phyloP scores from a whole-genome alignment of 2,329 filamentous ascomycete genomes.

The Chaetomiaceae sp. region DNA sequence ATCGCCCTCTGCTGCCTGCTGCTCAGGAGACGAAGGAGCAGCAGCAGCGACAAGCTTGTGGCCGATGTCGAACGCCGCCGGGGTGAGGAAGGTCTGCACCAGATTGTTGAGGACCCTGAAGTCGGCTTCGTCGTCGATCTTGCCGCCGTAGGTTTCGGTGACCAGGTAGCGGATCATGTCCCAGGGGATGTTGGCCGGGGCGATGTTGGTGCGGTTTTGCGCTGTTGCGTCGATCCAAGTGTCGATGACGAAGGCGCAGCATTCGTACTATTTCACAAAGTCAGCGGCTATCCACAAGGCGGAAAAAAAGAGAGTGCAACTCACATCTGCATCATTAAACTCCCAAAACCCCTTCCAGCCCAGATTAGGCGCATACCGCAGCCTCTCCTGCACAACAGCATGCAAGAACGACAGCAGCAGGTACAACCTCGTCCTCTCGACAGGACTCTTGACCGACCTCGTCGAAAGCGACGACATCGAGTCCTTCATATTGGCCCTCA shows the following conservation, averaged over 20 bases:
- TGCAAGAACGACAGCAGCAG: conserved; percentile 90
- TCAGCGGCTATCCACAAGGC: conserved; percentile 59
- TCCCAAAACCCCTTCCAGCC: conserved; percentile 99
- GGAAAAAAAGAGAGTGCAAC: conserved; percentile 36
- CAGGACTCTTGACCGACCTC: conserved; percentile 72
- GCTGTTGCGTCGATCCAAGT: conserved; percentile 85
- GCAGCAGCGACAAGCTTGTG: conserved; percentile 75
- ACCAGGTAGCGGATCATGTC: conserved; percentile 88
- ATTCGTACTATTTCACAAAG: conserved; percentile 70
- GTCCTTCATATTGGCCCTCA: conserved; percentile 98
- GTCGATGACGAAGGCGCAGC: conserved; percentile 91
- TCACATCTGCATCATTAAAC: conserved; percentile 98
- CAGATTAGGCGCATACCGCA: conserved; percentile 87
- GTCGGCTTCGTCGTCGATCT: conserved; percentile 88
- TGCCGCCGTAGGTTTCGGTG: conserved; percentile 93
- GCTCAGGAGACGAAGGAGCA: background rate
- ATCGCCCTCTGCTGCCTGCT: conserved; percentile 15
- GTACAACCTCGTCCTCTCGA: conserved; percentile 87
- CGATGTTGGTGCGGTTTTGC: conserved; percentile 83
- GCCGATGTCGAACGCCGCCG: conserved; percentile 85
- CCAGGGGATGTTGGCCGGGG: conserved; percentile 92
- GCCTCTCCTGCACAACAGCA: conserved; percentile 88
- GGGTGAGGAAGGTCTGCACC: conserved; percentile 74
- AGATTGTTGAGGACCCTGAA: conserved; percentile 69
- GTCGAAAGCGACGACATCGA: conserved; percentile 79